Percentiles rank a stretch among this genome's conserved stretches.
Conservation (phyloP, 495 filamentous ascomycete species). For the Eremomyces bilateralis region DNA sequence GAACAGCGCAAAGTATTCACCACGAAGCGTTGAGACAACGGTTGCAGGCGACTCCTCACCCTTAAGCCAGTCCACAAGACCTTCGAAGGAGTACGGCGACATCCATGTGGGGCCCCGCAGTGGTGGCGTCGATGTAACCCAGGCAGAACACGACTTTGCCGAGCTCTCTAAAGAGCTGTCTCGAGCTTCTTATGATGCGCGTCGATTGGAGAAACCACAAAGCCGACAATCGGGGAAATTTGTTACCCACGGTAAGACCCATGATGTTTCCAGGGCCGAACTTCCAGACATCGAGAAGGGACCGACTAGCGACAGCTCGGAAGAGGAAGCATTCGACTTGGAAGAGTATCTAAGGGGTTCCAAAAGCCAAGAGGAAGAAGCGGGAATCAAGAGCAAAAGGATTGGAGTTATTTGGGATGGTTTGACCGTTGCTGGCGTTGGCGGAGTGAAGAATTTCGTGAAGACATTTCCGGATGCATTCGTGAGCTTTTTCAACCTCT, state of each 20-base stretch:
- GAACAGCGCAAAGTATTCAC: too few relatives aligned
- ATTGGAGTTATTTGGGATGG: slow-evolving; percentile 64
- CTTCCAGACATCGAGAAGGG: slow-evolving; percentile 33
- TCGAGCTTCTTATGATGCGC: slow-evolving; percentile 27
- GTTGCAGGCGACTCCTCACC: too few relatives aligned
- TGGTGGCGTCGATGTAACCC: slow-evolving; percentile 42
- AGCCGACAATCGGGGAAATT: slow-evolving; percentile 15
- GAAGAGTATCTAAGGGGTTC: slow-evolving; percentile 47
- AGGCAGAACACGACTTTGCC: slow-evolving; percentile 57
- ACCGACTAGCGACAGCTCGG: slow-evolving; percentile 22
- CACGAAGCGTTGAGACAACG: too few relatives aligned
- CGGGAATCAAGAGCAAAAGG: slow-evolving; percentile 59
- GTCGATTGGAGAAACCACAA: slow-evolving; percentile 22
- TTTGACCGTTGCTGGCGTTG: slow-evolving; percentile 56
- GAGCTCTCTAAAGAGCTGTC: slow-evolving; percentile 56
- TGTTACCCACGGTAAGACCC: slow-evolving; percentile 20
- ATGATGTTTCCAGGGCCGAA: too few relatives aligned
- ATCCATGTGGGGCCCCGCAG: too few relatives aligned
- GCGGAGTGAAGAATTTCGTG: slow-evolving; percentile 54
- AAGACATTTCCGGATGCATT: slow-evolving; percentile 71
- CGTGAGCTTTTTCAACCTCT: slow-evolving; percentile 50
- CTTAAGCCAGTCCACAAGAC: too few relatives aligned
- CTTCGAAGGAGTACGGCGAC: too few relatives aligned
- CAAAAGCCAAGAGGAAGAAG: slow-evolving; percentile 42
- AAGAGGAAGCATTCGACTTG: slow-evolving; percentile 44